Conservation (phyloP, 768 basidiomycete species). For the Pisolithus microcarpus region DNA sequence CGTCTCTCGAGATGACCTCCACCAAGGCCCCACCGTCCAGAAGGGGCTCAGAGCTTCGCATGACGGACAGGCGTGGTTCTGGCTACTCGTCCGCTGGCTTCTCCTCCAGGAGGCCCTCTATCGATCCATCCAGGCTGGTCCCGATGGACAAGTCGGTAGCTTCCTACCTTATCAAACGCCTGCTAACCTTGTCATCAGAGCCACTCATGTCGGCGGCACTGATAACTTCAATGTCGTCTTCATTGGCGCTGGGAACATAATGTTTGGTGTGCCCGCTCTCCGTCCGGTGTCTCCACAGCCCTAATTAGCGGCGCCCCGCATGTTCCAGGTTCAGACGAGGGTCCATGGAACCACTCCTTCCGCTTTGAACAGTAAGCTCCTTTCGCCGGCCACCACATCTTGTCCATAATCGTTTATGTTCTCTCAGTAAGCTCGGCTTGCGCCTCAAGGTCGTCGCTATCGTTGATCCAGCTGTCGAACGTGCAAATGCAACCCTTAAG, state of each 20-base stretch:
- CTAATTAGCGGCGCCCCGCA: slow-evolving; percentile 4
- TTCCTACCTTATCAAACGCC: slow-evolving; percentile 1
- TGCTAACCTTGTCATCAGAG: slow-evolving; percentile 26
- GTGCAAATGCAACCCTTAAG: slow-evolving; percentile 71
- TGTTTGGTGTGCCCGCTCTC: slow-evolving; percentile 66
- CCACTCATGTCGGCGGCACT: slow-evolving; percentile 46
- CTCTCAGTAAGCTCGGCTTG: slow-evolving; percentile 78
- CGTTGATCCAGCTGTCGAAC: slow-evolving; percentile 83
- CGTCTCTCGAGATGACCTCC: slow-evolving; percentile 27
- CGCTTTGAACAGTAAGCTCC: slow-evolving; percentile 73
- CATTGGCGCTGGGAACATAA: slow-evolving; percentile 94
- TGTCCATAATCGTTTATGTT: slow-evolving; percentile 1
- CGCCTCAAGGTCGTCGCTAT: slow-evolving; percentile 94
- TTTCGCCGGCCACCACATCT: neutral
- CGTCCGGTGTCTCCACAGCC: neutral
- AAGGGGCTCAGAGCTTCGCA: slow-evolving; percentile 38
- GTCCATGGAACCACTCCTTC: slow-evolving; percentile 91
- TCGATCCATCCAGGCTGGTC: slow-evolving; percentile 68
- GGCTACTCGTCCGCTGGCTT: slow-evolving; percentile 33
- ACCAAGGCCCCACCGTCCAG: slow-evolving; percentile 30
- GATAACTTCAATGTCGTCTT: slow-evolving; percentile 91
- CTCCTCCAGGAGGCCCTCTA: slow-evolving; percentile 60
- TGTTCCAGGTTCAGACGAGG: slow-evolving; percentile 68
- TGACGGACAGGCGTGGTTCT: slow-evolving; percentile 43
- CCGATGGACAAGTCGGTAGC: slow-evolving; percentile 68